A percentile compares a stretch with the other conserved stretches of the same genome.
phyloP scores from a whole-genome alignment of 257 asterid genomes.

The Mentha longifolia region DNA sequence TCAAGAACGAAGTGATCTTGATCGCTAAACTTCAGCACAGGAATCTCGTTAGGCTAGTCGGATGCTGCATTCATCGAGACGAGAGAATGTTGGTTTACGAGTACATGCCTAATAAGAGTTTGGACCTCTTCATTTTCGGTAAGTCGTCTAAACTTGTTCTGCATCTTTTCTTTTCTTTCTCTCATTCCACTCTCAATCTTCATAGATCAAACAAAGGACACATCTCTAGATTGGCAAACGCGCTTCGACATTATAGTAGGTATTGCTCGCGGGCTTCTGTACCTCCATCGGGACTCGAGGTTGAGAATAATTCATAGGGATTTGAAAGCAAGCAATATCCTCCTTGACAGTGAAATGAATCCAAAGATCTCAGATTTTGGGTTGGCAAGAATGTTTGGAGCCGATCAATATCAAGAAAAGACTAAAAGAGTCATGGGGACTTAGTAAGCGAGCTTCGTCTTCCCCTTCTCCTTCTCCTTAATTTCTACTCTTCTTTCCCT shows the following conservation, averaged over 20 bases:
- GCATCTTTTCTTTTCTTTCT: background rate
- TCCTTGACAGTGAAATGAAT: constrained; percentile 49
- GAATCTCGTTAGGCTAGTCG: constrained; percentile 49
- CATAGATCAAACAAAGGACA: constrained; percentile 29
- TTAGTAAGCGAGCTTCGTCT: constrained; percentile 36
- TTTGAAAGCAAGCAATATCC: constrained; percentile 50
- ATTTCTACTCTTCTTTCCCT: background rate
- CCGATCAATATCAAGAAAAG: constrained; percentile 33
- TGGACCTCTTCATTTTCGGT: constrained; percentile 45
- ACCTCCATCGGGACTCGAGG: constrained; percentile 51
- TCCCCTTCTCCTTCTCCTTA: no score
- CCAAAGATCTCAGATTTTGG: constrained; percentile 58
- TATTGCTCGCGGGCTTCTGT: constrained; percentile 50
- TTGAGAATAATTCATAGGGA: constrained; percentile 54
- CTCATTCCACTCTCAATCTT: background rate
- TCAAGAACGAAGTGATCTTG: constrained; percentile 43
- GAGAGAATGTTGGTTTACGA: constrained; percentile 50
- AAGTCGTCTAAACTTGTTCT: no score
- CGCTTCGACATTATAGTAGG: constrained; percentile 46
- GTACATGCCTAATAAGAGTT: constrained; percentile 49
- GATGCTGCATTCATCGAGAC: constrained; percentile 44
- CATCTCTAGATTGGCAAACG: constrained; percentile 34
- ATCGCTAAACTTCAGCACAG: constrained; percentile 48
- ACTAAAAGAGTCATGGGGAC: constrained; percentile 50
- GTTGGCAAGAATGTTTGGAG: constrained; percentile 41